Percentiles rank a stretch among this genome's conserved stretches.
These are phyloP conservation scores for Boletus rubroflammeus DNA, from an alignment of 768 basidiomycete genomes.

Conservation along the genomic window DNA sequence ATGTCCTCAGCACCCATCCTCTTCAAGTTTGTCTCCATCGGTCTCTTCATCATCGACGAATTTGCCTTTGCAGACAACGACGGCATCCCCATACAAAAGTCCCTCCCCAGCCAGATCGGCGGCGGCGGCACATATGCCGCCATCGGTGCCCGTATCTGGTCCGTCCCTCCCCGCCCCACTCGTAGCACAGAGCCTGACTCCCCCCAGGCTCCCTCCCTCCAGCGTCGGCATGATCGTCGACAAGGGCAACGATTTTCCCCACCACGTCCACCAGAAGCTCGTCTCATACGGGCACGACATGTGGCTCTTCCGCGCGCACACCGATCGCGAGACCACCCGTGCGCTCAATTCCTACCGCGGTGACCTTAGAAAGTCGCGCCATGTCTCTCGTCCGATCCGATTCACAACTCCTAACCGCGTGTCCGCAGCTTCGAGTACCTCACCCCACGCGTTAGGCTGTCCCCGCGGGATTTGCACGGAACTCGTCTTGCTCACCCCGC, in stretches of 20 bases:
- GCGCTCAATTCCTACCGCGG: constrained; percentile 74
- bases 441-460: constrained; percentile 66
- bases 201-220: constrained; percentile 57
- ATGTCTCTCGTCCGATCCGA: neutral
- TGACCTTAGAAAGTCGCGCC: constrained; percentile 60
- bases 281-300: constrained; percentile 64
- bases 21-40: constrained; percentile 73
- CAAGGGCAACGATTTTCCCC: constrained; percentile 72
- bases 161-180: neutral
- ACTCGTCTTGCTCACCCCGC: constrained; percentile 50
- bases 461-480: constrained; percentile 60
- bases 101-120: constrained; percentile 55
- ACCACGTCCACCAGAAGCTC: constrained; percentile 49
- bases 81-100: constrained; percentile 36
- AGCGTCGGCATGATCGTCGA: constrained; percentile 83
- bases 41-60: constrained; percentile 89
- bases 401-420: constrained; percentile 9
- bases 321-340: constrained; percentile 56
- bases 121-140: constrained; percentile 84
- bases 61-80: constrained; percentile 40
- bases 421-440: constrained; percentile 69
- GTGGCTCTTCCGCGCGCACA: constrained; percentile 72
- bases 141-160: constrained; percentile 84
- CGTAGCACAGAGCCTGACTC: neutral
- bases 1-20: constrained; percentile 9